Percentiles rank a stretch among this genome's conserved stretches.
These are phyloP conservation scores for Pseudomassariella vexata DNA, from an alignment of 2,329 filamentous ascomycete species.

Conservation along the genomic window DNA sequence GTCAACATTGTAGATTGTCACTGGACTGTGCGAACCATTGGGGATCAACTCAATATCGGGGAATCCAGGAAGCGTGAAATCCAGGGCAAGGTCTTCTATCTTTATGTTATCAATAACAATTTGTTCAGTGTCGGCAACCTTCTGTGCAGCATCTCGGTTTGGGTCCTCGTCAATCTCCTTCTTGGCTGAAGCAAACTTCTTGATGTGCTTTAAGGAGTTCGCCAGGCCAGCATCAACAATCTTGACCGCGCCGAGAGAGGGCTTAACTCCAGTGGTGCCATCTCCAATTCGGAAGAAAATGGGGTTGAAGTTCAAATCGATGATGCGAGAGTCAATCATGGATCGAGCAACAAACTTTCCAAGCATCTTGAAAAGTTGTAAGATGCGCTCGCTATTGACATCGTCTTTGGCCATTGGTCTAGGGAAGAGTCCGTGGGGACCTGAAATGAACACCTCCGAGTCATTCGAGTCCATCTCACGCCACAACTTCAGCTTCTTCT, in stretches of 20 bases:
- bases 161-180: slow-evolving; percentile 72
- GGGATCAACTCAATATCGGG: slow-evolving; percentile 76
- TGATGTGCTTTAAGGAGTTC: slow-evolving; percentile 77
- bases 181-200: slow-evolving; percentile 80
- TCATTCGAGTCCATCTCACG: slow-evolving; percentile 76
- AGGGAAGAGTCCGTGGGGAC: slow-evolving; percentile 81
- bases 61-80: slow-evolving; percentile 93
- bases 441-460: slow-evolving; percentile 76
- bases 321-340: slow-evolving; percentile 97
- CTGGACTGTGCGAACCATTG: slow-evolving; percentile 65
- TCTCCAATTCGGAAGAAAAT: slow-evolving; percentile 96
- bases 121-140: slow-evolving; percentile 60
- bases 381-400: slow-evolving; percentile 79
- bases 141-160: slow-evolving; percentile 60
- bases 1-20: slow-evolving; percentile 90
- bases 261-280: slow-evolving; percentile 59
- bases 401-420: slow-evolving; percentile 81
- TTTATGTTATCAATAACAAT: slow-evolving; percentile 70
- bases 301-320: slow-evolving; percentile 94
- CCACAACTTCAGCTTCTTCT: slow-evolving; percentile 96
- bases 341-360: slow-evolving; percentile 97
- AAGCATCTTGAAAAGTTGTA: slow-evolving; percentile 86
- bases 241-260: slow-evolving; percentile 84
- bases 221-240: slow-evolving; percentile 83
- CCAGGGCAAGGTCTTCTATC: slow-evolving; percentile 83